Conservation (phyloP, 306 rosid species). For the Senna tora region DNA sequence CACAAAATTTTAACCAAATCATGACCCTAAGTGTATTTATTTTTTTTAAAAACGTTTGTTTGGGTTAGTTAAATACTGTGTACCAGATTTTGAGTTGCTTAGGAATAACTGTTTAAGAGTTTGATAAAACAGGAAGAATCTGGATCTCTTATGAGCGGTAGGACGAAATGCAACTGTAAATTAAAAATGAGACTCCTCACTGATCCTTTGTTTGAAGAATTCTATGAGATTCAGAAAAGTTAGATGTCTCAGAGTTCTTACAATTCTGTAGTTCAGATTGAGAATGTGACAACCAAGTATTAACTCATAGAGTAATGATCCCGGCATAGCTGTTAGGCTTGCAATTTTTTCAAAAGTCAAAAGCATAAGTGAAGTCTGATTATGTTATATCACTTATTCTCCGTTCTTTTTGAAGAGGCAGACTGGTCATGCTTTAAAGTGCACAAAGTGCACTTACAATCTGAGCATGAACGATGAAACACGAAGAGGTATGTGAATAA, state of each 20-base stretch:
- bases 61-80: too few relatives aligned
- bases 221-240: neutral
- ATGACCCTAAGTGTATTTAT: too few relatives aligned
- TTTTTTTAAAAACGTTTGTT: too few relatives aligned
- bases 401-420: too few relatives aligned
- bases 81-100: neutral
- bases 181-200: neutral
- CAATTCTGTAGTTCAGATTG: neutral
- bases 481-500: too few relatives aligned
- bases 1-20: too few relatives aligned
- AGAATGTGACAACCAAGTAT: neutral
- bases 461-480: too few relatives aligned
- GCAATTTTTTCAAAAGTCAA: neutral
- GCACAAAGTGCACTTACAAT: too few relatives aligned
- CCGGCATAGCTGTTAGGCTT: neutral
- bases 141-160: neutral
- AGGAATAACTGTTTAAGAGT: neutral
- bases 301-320: neutral
- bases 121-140: neutral
- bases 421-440: too few relatives aligned
- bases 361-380: neutral
- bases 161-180: neutral
- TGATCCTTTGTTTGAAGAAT: neutral
- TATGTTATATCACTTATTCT: too few relatives aligned
- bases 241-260: neutral